Evolutionary conservation across 108 stramenopile genomes (phyloP), one percentile per base, ranked within the genome.

Genomic region (Discostella stelligeroides): DNA sequence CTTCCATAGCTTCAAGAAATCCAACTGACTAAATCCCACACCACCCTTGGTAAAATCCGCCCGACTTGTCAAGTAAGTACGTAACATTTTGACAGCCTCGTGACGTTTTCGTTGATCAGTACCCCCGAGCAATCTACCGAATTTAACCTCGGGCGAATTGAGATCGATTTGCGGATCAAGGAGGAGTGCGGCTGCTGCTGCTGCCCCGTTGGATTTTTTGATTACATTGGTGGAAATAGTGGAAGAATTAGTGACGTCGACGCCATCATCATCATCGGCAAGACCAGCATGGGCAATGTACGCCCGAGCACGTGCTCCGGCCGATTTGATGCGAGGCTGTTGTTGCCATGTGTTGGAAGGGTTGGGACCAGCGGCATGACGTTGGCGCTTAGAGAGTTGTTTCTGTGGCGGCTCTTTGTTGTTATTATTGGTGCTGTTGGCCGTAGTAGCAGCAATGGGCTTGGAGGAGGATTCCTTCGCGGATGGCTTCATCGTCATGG

Each of bases 1-100:
- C 80, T 97, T 97, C 95, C 94, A 95, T 30, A 97, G 82, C 70
- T 94, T 95, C 67, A 97, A 54, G 61, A 95, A 68, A 76, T 97
- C 97, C 57, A 96, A 47, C 62, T 94, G 89, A 15, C 84, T 88
- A 29, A 95, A 72, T 15, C 95, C 95, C 12, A 34, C 67, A 15
- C 70, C 74, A 39, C 68, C 79, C 38, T 73, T 83, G 12, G 60
- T 40, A 66, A 84, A 69, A 62, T 82, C 88, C 41, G 69, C 83
- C 24, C 90, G 70, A 13, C 82, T 84, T 42, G 74, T 80, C 18
- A 95, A 73, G 50, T 95, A 95, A 15, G 59, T 66, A 34, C 81
- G 74, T 29, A 95, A 74, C 53, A 82, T 79, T 56, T 84, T 63
- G 0, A 95, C 87, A 13, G 94, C 90, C 1, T 46, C 66, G 55